Base-by-base conservation (phyloP, 306 rosid genomes). In the Citrullus mucosospermus region DNA sequence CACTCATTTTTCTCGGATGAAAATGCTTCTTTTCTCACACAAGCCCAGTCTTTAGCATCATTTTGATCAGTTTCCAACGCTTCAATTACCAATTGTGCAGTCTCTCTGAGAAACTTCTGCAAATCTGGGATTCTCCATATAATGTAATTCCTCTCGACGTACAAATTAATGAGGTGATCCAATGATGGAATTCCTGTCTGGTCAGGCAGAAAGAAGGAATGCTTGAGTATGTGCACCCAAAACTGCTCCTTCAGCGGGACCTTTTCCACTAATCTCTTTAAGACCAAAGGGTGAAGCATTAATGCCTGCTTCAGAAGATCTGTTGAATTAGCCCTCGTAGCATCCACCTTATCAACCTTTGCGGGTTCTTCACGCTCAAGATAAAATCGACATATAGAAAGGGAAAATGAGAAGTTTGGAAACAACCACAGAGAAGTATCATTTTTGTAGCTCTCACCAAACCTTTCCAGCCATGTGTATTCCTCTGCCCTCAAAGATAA, bases 221-320 rank as follows among this genome's bases (percentile, higher is more conserved):
- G 81, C 79, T 90, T 86, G 54, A 88, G 87, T 63, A 87, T 81
- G 50, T 85, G 89, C 25, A 88, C 82, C 97, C 97, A 95, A 44
- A 70, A 75, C 39, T 85, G 90, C 74, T 95, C 99, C 88, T 92
- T 95, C 86, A 95, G 80, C 10, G 99, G 99, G 34, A 92, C 97
- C 84, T 95, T 95, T 14, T 86, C 85, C 7, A 91, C 97, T 79
- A 92, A 83, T 84, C 91, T 92, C 85, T 86, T 89, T 53, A 95
- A 43, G 79, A 91, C 93, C 1, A 95, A 81, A 79, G 99, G 97
- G 80, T 92, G 97, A 84, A 95, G 97, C 97, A 95, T 87, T 89
- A 95, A 80, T 74, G 99, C 99, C 87, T 95, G 99, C 87, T 90
- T 91, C 96, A 92, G 90, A 79, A 91, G 97, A 75, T 95, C 97